These are phyloP conservation scores for Hylodesmum podocarpum DNA, from an alignment of 306 rosid species.

Conservation along the genomic window DNA sequence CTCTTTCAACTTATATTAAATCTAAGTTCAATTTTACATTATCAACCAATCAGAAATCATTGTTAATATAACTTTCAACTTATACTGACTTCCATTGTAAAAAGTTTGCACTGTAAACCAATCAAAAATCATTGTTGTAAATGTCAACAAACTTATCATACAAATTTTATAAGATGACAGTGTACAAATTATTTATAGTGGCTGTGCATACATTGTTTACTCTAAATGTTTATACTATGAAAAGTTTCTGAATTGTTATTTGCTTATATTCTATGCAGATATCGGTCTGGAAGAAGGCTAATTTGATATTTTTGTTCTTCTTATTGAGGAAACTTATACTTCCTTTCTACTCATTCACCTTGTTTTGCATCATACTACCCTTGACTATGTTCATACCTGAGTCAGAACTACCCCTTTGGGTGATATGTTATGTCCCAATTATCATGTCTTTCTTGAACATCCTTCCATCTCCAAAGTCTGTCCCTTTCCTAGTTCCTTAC, in stretches of 20 bases:
- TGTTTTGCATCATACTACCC: conserved; percentile 91
- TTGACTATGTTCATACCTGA: conserved; percentile 97
- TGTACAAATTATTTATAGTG: neutral
- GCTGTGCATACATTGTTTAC: neutral
- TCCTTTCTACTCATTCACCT: conserved; percentile 97
- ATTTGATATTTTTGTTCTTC: conserved; percentile 89
- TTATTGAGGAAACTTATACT: conserved; percentile 89
- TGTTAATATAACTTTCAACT: neutral
- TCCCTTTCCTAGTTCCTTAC: conserved; percentile 91
- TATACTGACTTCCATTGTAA: too few relatives aligned
- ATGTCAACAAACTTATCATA: neutral
- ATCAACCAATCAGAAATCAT: neutral
- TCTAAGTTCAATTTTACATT: neutral
- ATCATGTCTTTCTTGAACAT: conserved; percentile 91
- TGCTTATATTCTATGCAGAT: conserved; percentile 58
- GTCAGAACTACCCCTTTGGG: conserved; percentile 95
- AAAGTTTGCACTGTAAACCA: neutral
- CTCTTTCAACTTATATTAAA: neutral
- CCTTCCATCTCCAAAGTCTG: conserved; percentile 93
- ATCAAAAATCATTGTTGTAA: neutral
- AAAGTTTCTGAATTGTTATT: neutral
- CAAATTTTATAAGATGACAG: neutral
- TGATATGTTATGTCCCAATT: conserved; percentile 88
- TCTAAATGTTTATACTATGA: neutral
- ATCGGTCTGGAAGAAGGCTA: conserved; percentile 79